Percentiles rank a stretch among this genome's conserved stretches.
Conservation (phyloP, 345 rosid genomes). For the Diplotaxis tenuifolia region DNA sequence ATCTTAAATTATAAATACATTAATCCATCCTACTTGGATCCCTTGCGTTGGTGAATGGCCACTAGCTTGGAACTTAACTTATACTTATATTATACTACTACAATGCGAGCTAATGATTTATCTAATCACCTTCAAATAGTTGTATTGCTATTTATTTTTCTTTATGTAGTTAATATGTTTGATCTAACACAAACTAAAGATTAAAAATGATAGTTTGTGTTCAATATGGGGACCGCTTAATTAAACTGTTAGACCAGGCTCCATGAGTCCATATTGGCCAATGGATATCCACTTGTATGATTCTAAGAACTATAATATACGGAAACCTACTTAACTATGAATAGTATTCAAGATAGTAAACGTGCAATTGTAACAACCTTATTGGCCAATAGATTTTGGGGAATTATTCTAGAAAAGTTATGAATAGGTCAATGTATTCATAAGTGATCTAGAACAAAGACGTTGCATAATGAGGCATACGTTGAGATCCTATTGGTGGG, state of each 20-base stretch:
- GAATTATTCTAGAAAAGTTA: slow-evolving; percentile 10
- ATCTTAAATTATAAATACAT: not conserved
- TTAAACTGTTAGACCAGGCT: slow-evolving; percentile 24
- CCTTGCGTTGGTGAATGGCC: slow-evolving; percentile 30
- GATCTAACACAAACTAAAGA: not conserved
- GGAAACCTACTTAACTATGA: slow-evolving; percentile 37
- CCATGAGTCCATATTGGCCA: slow-evolving; percentile 41
- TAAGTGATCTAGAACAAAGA: slow-evolving; percentile 16
- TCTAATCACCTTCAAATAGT: slow-evolving; percentile 36
- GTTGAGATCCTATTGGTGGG: slow-evolving; percentile 10
- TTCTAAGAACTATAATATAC: slow-evolving; percentile 19
- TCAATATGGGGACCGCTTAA: slow-evolving; percentile 32
- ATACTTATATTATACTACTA: slow-evolving; percentile 6
- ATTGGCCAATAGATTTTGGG: slow-evolving; percentile 14
- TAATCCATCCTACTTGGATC: slow-evolving; percentile 22
- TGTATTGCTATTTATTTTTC: slow-evolving; percentile 5
- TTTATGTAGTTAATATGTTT: not conserved
- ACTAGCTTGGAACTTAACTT: slow-evolving; percentile 11
- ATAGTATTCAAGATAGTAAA: not conserved
- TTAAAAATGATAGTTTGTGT: slow-evolving; percentile 4
- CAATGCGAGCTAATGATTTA: slow-evolving; percentile 27
- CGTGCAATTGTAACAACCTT: slow-evolving; percentile 19
- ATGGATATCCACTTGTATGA: slow-evolving; percentile 44
- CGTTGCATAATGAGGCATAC: slow-evolving; percentile 11
- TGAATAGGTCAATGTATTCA: slow-evolving; percentile 21